A percentile compares a stretch with the other conserved stretches of the same genome.
These are phyloP conservation scores for Fusarium domesticum DNA, from an alignment of 2,329 filamentous ascomycete species.

Conservation along the genomic window DNA sequence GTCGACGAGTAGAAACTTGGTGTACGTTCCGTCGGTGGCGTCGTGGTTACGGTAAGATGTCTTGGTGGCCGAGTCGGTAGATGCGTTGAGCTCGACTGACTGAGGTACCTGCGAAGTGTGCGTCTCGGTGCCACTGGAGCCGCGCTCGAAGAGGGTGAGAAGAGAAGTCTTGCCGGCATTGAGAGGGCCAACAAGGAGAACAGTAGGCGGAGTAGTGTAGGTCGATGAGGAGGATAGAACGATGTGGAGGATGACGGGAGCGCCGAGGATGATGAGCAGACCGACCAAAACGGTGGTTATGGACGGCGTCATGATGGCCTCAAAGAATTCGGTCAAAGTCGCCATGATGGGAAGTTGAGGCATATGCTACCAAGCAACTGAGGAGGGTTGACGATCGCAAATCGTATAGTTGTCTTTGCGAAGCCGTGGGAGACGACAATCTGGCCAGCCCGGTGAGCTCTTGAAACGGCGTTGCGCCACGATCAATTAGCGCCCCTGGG, in stretches of 20 bases:
- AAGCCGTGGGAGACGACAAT: constrained; percentile 19
- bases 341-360: constrained; percentile 34
- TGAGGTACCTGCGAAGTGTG: constrained; percentile 53
- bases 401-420: background rate
- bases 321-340: constrained; percentile 41
- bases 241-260: constrained; percentile 75
- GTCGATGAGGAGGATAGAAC: constrained; percentile 65
- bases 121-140: constrained; percentile 44
- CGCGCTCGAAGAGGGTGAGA: constrained; percentile 68
- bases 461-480: constrained; percentile 9
- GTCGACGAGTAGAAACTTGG: constrained; percentile 75
- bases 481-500: background rate
- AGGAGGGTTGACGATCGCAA: constrained; percentile 1
- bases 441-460: constrained; percentile 20
- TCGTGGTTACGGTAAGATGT: constrained; percentile 56
- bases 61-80: constrained; percentile 42
- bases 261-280: constrained; percentile 64
- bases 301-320: constrained; percentile 59
- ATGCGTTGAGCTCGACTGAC: constrained; percentile 54
- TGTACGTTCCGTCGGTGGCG: constrained; percentile 53
- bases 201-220: constrained; percentile 67
- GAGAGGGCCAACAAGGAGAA: constrained; percentile 78
- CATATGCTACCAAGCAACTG: constrained; percentile 4
- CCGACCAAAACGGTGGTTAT: constrained; percentile 63
- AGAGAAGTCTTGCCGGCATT: constrained; percentile 86